Conservation (phyloP, 257 asterid genomes). For the Thymus quinquecostatus region DNA sequence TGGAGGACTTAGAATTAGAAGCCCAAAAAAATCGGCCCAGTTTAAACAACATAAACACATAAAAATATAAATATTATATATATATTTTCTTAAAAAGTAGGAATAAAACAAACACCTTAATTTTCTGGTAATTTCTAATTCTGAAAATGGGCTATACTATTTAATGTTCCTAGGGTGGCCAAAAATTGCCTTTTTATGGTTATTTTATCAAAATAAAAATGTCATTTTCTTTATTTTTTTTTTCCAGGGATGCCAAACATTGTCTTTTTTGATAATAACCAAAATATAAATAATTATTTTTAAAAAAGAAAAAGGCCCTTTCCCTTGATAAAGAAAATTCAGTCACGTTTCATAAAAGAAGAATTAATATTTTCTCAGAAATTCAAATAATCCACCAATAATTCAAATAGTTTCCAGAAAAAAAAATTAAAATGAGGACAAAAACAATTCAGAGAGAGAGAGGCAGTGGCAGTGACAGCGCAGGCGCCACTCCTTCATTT, state of each 20-base stretch:
- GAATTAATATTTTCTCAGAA: neutral
- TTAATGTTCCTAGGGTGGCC: neutral
- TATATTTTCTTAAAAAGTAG: neutral
- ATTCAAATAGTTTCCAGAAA: neutral
- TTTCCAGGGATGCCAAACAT: neutral
- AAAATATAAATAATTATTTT: too few relatives aligned
- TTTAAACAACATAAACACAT: too few relatives aligned
- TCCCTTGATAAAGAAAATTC: neutral
- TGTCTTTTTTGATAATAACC: neutral
- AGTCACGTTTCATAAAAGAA: neutral
- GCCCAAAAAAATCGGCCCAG: too few relatives aligned
- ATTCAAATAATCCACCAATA: neutral
- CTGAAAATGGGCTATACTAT: neutral
- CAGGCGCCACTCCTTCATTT: constrained; percentile 9
- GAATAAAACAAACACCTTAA: neutral
- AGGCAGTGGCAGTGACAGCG: constrained; percentile 3
- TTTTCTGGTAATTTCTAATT: neutral
- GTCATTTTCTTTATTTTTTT: too few relatives aligned
- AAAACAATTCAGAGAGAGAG: constrained; percentile 6
- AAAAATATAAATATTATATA: too few relatives aligned
- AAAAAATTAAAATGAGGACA: neutral
- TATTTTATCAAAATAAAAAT: too few relatives aligned
- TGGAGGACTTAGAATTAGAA: too few relatives aligned
- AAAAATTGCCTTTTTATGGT: too few relatives aligned
- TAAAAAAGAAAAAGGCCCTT: too few relatives aligned